Evolutionary conservation across 2,329 filamentous ascomycete genomes (phyloP).

Genomic region (Neoarthrinium moseri): DNA sequence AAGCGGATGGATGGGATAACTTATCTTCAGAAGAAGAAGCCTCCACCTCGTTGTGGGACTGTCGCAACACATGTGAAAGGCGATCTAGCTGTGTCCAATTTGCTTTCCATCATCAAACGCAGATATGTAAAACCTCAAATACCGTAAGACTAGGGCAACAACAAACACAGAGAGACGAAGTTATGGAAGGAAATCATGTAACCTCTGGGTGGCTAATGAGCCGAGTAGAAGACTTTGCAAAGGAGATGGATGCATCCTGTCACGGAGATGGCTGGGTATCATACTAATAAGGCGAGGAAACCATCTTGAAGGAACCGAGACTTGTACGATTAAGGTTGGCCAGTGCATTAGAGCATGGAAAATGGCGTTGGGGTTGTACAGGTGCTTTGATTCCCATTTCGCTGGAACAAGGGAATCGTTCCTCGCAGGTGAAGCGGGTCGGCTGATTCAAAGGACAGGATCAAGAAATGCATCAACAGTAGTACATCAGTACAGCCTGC

Average conservation of each 20-base stretch:
- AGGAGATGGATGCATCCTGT: slow-evolving; percentile 2
- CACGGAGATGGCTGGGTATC: background rate
- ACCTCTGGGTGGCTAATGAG: slow-evolving; percentile 1
- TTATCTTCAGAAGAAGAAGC: slow-evolving; percentile 20
- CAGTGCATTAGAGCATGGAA: no score
- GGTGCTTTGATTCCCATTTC: no score
- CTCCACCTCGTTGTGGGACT: slow-evolving; percentile 21
- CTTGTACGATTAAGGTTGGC: no score
- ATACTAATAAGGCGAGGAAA: slow-evolving; percentile 12
- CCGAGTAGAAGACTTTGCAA: background rate
- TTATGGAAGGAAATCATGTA: background rate
- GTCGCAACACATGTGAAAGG: slow-evolving; percentile 22
- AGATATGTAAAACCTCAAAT: background rate
- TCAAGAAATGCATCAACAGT: no score
- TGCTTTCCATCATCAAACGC: slow-evolving; percentile 1
- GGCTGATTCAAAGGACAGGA: no score
- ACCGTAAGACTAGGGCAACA: background rate
- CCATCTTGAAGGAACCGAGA: no score
- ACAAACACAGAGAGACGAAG: background rate
- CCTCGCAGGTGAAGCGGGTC: no score
- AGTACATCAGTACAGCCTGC: no score
- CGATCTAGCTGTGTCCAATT: background rate
- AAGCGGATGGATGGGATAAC: slow-evolving; percentile 28
- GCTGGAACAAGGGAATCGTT: no score
- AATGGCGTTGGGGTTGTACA: no score